Conservation (phyloP, 1,284 basidiomycete genomes). For the Leccinum ponderosum region DNA sequence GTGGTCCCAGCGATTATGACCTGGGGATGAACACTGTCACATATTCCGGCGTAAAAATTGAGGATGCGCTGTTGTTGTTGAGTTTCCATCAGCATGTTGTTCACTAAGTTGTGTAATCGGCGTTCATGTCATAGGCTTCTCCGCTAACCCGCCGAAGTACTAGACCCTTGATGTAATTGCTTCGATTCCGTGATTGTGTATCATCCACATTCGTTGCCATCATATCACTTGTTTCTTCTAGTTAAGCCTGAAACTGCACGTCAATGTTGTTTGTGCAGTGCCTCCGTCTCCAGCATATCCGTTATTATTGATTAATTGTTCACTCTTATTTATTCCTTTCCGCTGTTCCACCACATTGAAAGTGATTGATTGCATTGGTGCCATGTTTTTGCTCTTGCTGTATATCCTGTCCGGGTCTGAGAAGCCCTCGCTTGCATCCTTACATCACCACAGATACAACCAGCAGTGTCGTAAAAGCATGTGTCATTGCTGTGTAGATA, state of each 20-base stretch:
- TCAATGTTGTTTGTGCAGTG: constrained; percentile 10
- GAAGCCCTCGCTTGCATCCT: constrained; percentile 15
- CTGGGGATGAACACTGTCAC: constrained; percentile 28
- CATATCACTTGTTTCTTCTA: constrained; percentile 11
- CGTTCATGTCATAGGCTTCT: constrained; percentile 1
- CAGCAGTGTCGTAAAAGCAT: constrained; percentile 9
- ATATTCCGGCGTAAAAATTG: constrained; percentile 49
- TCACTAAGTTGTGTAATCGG: constrained; percentile 41
- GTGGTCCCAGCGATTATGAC: constrained; percentile 28
- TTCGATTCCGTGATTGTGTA: constrained; percentile 24
- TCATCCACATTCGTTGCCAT: constrained; percentile 6
- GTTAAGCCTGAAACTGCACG: constrained; percentile 10
- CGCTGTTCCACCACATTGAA: constrained; percentile 9
- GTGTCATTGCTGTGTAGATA: constrained; percentile 24
- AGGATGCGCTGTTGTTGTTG: constrained; percentile 67
- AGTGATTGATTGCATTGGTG: constrained; percentile 10
- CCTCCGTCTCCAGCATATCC: constrained; percentile 28
- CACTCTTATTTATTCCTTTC: constrained; percentile 29
- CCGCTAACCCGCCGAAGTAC: constrained; percentile 17
- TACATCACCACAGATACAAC: constrained; percentile 9
- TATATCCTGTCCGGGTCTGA: constrained; percentile 18
- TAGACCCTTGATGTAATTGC: constrained; percentile 13
- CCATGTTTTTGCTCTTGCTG: constrained; percentile 16
- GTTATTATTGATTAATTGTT: constrained; percentile 40
- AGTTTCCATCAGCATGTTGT: constrained; percentile 68